A percentile compares a stretch with the other conserved stretches of the same genome.
Conservation (phyloP, 805 yeast genomes). For the Komagataella mondaviorum region DNA sequence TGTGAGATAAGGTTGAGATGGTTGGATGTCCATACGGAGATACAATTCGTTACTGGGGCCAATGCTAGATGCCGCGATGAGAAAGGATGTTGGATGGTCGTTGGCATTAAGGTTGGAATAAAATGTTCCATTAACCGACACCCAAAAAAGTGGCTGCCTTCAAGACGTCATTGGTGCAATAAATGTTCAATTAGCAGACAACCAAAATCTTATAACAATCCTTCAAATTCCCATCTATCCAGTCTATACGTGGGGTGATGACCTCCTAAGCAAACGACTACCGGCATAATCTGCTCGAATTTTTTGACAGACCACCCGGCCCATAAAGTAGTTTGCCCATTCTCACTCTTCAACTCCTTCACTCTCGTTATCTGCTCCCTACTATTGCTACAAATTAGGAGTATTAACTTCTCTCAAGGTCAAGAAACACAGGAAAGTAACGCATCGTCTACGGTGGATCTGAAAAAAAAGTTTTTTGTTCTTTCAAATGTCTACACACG, state of each 20-base stretch:
- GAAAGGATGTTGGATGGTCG: background rate
- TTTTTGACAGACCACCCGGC: background rate
- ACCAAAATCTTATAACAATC: background rate
- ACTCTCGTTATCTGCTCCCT: background rate
- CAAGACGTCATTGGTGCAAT: too few species aligned
- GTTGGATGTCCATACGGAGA: background rate
- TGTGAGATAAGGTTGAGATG: background rate
- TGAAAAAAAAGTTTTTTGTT: background rate
- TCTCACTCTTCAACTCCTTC: background rate
- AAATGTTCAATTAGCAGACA: background rate
- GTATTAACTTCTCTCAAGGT: background rate
- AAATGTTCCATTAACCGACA: background rate
- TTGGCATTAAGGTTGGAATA: background rate
- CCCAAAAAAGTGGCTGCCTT: too few species aligned
- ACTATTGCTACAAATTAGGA: background rate
- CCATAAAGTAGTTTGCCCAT: background rate
- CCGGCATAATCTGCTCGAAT: background rate
- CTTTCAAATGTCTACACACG: constrained; percentile 9
- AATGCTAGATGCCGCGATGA: background rate
- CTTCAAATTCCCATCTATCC: background rate
- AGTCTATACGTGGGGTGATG: background rate
- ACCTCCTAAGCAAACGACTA: background rate
- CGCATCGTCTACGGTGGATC: background rate
- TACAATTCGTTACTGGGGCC: too few species aligned
- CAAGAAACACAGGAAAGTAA: background rate